phyloP scores from a whole-genome alignment of 441 rosid genomes.

The Syzygium malaccense region DNA sequence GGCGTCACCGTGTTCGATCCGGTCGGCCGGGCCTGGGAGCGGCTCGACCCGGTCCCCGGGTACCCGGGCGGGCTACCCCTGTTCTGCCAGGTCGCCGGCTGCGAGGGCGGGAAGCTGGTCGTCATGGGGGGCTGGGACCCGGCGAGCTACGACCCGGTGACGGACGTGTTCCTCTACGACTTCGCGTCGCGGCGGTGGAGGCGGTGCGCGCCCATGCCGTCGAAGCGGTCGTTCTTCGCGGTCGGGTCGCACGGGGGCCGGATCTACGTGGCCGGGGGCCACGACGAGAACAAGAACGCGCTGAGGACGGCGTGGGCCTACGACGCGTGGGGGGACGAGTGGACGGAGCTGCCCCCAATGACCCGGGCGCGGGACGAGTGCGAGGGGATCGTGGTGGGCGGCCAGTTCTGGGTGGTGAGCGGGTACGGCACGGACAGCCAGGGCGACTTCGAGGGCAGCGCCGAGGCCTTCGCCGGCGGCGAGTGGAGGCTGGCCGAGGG shows the following conservation, averaged over 20 bases:
- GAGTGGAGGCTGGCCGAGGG: conserved; percentile 23
- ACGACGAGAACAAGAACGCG: conserved; percentile 43
- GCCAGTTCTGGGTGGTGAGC: conserved; percentile 39
- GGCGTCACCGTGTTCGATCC: conserved; percentile 33
- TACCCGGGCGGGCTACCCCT: conserved; percentile 37
- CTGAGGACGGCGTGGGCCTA: conserved; percentile 32
- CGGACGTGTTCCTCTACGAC: conserved; percentile 29
- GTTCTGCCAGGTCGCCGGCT: conserved; percentile 35
- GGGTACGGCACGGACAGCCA: conserved; percentile 37
- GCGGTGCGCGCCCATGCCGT: conserved; percentile 24
- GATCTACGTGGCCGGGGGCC: conserved; percentile 38
- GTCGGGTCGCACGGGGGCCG: conserved; percentile 17
- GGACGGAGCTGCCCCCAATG: conserved; percentile 30
- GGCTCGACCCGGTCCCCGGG: conserved; percentile 22
- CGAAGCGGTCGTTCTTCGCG: conserved; percentile 33
- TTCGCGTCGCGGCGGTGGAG: conserved; percentile 24
- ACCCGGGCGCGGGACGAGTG: conserved; percentile 42
- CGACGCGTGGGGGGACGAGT: conserved; percentile 27
- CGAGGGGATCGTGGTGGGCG: conserved; percentile 29
- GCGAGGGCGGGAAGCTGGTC: conserved; percentile 29
- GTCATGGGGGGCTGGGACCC: conserved; percentile 45
- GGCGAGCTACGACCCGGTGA: conserved; percentile 28
- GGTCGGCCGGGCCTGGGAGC: conserved; percentile 20
- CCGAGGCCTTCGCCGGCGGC: conserved; percentile 24
- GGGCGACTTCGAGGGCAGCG: conserved; percentile 31